Base-by-base conservation (phyloP, 768 basidiomycete species). In the Chiua virens region DNA sequence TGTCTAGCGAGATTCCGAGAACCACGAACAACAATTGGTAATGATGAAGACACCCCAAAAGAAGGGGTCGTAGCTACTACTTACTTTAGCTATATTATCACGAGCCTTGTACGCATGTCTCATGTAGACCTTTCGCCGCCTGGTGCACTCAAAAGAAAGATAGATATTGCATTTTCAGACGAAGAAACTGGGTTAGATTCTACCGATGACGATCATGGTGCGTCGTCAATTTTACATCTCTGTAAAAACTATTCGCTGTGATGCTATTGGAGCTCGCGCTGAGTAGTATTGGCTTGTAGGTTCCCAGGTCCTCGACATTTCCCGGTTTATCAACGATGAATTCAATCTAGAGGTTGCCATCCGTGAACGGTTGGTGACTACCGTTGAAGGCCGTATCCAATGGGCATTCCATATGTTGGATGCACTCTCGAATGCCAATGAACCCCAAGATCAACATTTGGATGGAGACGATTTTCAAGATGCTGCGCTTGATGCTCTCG, bases 401-500 rank as follows among this genome's bases (percentile, higher is more conserved):
- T 79, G 78, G 78, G 76, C 75, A 5, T 57, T 74, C 30, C 58
- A 71, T n/a, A 57, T 77, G 52, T 64, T 74, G 54, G 63, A 73
- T 14, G 62, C 73, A 14, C 54, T 77, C 15, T 43, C 65, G 27
- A 62, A 51, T 7, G 53, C 42, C 34, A 41, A 45, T 15, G 44
- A 57, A 21, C 44, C 55, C 54, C 53, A 56, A 23, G 56, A 54
- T 22, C 60, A 49, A 38, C 15, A 40, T 34, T 28, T 47, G 27
- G 67, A 71, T 11, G 64, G 30, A 14, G 69, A 71, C 9, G 65
- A 68, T 22, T 70, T 77, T 48, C 70, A 70, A 45, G 63, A 71
- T 10, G 75, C 72, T 22, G 75, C 78, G 8, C 52, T 75, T 8
- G 74, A 74, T 35, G 74, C 78, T 2, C 60, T 79, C 20, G 71